These are phyloP conservation scores for Eucalyptus guilfoylei DNA, from an alignment of 345 rosid genomes.

Conservation along the genomic window DNA sequence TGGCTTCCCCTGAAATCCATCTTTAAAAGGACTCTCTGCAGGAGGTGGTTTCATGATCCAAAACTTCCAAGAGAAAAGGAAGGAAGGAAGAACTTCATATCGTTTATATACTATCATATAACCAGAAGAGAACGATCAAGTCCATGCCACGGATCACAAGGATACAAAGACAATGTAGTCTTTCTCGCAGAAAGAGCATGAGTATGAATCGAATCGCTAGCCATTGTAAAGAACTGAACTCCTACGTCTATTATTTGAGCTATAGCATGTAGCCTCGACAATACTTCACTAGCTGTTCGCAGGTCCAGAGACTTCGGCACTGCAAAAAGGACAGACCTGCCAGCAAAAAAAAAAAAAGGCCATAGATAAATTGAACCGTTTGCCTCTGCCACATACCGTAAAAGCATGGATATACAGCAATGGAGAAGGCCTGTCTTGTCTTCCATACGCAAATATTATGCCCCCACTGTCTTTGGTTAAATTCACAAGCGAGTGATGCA, in stretches of 20 bases:
- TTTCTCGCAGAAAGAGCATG: background rate
- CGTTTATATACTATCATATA: background rate
- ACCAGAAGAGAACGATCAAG: background rate
- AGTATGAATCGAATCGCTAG: background rate
- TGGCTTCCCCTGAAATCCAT: background rate
- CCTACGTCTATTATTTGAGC: background rate
- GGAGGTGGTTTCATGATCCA: background rate
- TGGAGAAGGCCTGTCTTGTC: background rate
- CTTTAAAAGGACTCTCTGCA: background rate
- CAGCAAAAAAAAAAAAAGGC: background rate
- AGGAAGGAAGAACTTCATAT: background rate
- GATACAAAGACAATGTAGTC: background rate
- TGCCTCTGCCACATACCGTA: background rate
- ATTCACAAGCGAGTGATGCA: background rate
- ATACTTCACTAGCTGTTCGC: constrained; percentile 30
- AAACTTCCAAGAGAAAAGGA: background rate
- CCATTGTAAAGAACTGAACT: background rate
- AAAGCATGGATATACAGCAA: background rate
- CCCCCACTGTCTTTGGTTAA: background rate
- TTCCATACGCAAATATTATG: background rate
- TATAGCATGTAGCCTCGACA: background rate
- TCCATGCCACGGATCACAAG: background rate
- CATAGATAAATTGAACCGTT: background rate
- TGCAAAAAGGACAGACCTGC: constrained; percentile 95
- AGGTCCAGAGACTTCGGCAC: constrained; percentile 58